phyloP scores from a whole-genome alignment of 768 basidiomycete genomes.

The Sarcomyxa edulis region DNA sequence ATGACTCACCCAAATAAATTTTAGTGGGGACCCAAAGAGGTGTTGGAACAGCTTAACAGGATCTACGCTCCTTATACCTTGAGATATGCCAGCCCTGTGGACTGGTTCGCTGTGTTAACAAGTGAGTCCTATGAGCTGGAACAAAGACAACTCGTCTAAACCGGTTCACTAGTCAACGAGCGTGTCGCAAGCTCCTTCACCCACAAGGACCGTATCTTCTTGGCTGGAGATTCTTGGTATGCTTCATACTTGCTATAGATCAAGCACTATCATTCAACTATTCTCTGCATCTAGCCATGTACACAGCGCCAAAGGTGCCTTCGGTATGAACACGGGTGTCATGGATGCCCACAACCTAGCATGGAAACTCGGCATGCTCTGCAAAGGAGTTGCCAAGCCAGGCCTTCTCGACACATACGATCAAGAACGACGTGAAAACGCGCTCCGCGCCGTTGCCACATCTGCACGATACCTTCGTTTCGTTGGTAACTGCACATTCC shows the following conservation, averaged over 20 bases:
- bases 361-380: constrained; percentile 5
- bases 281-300: constrained; percentile 5
- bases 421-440: constrained; percentile 1
- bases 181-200: constrained; percentile 30
- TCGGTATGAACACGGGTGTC: constrained; percentile 6
- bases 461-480: constrained; percentile 8
- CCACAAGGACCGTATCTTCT: constrained; percentile 28
- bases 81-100: constrained; percentile 7
- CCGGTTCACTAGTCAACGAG: constrained; percentile 25
- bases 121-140: background rate
- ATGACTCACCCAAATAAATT: background rate
- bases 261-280: background rate
- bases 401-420: constrained; percentile 6
- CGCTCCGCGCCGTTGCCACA: constrained; percentile 6
- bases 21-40: constrained; percentile 7
- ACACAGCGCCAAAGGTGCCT: constrained; percentile 6
- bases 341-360: constrained; percentile 5
- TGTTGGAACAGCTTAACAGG: constrained; percentile 6
- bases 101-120: constrained; percentile 4
- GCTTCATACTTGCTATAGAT: background rate
- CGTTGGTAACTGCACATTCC: constrained; percentile 8
- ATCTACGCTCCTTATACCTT: constrained; percentile 6
- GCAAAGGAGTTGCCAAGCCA: constrained; percentile 4
- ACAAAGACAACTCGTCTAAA: background rate
- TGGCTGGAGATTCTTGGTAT: constrained; percentile 32